phyloP scores from a whole-genome alignment of 2,329 filamentous ascomycete genomes.

The Paecilomyces niveus region DNA sequence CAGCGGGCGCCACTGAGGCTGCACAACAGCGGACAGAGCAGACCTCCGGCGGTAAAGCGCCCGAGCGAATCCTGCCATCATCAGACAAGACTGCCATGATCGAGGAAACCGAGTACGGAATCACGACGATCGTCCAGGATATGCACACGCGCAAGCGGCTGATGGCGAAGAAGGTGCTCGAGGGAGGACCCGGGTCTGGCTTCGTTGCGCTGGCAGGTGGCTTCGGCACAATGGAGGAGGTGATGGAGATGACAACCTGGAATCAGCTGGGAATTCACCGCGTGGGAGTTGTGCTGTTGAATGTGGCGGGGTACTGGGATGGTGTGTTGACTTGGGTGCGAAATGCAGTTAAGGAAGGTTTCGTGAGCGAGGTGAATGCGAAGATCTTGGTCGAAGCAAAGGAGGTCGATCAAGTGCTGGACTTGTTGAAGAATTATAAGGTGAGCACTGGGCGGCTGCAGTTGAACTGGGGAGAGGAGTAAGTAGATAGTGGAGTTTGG shows the following conservation, averaged over 20 bases:
- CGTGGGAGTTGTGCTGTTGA: constrained; percentile 71
- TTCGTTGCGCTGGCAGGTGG: constrained; percentile 87
- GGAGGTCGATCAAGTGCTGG: constrained; percentile 64
- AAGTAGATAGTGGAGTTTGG: constrained; percentile 12
- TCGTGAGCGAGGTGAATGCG: constrained; percentile 64
- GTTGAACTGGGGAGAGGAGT: constrained; percentile 71
- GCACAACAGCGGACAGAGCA: constrained; percentile 44
- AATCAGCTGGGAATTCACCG: constrained; percentile 93
- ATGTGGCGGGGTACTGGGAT: constrained; percentile 88
- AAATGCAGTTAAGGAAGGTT: constrained; percentile 67
- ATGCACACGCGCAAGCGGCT: constrained; percentile 95
- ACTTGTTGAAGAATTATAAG: constrained; percentile 65
- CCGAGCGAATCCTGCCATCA: constrained; percentile 51
- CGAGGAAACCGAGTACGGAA: constrained; percentile 55
- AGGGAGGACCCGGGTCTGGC: constrained; percentile 72
- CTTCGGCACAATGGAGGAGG: constrained; percentile 91
- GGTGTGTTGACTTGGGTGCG: constrained; percentile 76
- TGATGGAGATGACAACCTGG: constrained; percentile 91
- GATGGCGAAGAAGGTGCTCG: constrained; percentile 84
- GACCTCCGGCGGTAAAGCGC: constrained; percentile 24
- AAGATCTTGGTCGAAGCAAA: constrained; percentile 72
- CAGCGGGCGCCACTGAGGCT: constrained; percentile 3
- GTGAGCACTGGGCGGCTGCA: constrained; percentile 69
- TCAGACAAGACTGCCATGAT: constrained; percentile 20
- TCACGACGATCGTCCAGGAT: constrained; percentile 80